Conservation (phyloP, 2,329 filamentous ascomycete genomes). For the Beauveria medogensis region DNA sequence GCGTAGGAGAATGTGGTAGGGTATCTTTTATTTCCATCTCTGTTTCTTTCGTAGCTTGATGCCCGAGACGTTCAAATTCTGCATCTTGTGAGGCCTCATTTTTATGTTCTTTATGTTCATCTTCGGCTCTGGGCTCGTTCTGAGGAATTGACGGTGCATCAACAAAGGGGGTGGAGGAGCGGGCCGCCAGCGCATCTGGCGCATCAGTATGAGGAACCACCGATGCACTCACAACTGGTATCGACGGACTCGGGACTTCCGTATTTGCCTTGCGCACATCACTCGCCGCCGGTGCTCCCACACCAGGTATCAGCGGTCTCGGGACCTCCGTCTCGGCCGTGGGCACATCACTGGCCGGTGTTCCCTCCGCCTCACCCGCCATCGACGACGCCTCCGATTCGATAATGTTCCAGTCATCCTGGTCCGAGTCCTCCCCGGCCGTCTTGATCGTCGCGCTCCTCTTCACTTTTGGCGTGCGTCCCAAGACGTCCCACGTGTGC, state of each 20-base stretch:
- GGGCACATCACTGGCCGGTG: background rate
- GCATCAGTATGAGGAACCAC: background rate
- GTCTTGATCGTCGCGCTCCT: constrained; percentile 35
- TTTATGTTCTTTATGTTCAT: background rate
- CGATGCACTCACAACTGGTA: background rate
- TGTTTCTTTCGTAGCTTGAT: background rate
- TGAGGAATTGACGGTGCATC: background rate
- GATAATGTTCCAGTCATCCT: constrained; percentile 45
- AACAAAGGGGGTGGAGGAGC: background rate
- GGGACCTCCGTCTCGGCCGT: background rate
- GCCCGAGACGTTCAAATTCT: background rate
- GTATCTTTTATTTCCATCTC: background rate
- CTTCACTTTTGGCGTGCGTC: constrained; percentile 17
- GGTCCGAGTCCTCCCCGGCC: constrained; percentile 11
- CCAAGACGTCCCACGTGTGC: constrained; percentile 44
- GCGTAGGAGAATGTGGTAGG: background rate
- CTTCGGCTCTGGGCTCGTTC: background rate
- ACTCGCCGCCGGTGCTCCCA: too few species aligned
- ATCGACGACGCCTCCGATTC: constrained; percentile 31
- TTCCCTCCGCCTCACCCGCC: background rate
- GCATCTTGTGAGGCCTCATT: background rate
- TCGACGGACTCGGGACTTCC: background rate
- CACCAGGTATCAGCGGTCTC: background rate
- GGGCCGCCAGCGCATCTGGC: too few species aligned
- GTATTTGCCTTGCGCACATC: background rate